phyloP scores from a whole-genome alignment of 75 land plant species.

The Cupressus sempervirens region DNA sequence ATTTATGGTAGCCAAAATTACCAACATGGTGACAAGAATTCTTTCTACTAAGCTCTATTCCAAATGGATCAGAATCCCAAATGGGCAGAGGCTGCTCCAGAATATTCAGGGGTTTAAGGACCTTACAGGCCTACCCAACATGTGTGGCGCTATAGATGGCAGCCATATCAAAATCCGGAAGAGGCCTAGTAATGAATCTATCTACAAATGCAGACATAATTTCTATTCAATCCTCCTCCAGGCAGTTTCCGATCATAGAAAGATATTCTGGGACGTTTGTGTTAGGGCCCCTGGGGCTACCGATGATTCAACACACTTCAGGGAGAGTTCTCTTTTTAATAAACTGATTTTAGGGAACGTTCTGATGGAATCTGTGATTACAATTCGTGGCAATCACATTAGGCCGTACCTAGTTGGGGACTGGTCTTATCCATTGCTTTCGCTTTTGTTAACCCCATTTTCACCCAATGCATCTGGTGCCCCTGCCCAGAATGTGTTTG shows the following conservation, averaged over 20 bases:
- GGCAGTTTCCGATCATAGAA: conserved; percentile 60
- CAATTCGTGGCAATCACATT: conserved; percentile 46
- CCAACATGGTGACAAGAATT: conserved; percentile 50
- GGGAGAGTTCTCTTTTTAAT: conserved; percentile 48
- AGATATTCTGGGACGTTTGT: conserved; percentile 76
- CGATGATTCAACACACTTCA: conserved; percentile 56
- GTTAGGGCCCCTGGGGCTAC: conserved; percentile 58
- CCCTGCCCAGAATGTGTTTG: conserved; percentile 45
- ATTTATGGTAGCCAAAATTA: conserved; percentile 44
- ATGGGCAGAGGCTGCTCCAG: conserved; percentile 22
- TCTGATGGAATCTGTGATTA: conserved; percentile 40
- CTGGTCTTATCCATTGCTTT: conserved; percentile 53
- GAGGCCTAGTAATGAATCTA: not conserved
- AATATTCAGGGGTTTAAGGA: conserved; percentile 42
- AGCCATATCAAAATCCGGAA: conserved; percentile 29
- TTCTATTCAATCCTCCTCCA: conserved; percentile 53
- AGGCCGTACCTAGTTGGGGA: conserved; percentile 65
- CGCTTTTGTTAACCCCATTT: conserved; percentile 60
- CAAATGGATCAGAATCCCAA: conserved; percentile 47
- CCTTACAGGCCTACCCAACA: conserved; percentile 41
- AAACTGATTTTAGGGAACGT: conserved; percentile 34
- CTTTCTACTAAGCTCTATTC: conserved; percentile 61
- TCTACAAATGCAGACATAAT: conserved; percentile 27
- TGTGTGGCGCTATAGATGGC: conserved; percentile 61
- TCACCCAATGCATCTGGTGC: conserved; percentile 22